Evolutionary conservation across 768 basidiomycete species (phyloP), one percentile per base, ranked within the genome.

Genomic region (Pulveroboletus ravenelii): DNA sequence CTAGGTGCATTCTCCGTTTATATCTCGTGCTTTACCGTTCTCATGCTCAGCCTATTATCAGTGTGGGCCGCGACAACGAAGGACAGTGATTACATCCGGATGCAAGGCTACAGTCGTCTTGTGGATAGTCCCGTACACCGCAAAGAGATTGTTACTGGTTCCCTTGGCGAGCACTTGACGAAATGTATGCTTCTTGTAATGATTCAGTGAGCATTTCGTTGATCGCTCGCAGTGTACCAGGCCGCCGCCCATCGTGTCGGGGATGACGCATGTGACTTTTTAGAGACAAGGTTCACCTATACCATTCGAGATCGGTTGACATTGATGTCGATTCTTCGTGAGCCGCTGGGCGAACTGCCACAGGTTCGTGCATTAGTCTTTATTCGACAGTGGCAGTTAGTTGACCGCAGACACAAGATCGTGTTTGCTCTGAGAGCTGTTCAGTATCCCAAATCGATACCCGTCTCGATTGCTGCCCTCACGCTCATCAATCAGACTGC

Each of bases 41-140:
- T 43, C 42, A 41, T 45, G 18, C 27, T 44, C 45, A 31, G 7
- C 45, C 25, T 42, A 15, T 36, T 29, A 23, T n/a, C 42, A 74
- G 81, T 82, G 3, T 90, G 85, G 84, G 85, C 82, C 20, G 87
- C 87, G 1, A 88, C 85, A 3, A 85, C 81, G 14, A 81, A 69
- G 46, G 71, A 87, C 62, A 50, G 71, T 0, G 78, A 87, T 52
- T 89, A 78, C 50, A 66, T 89, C 41, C 74, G 74, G 18, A 77
- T 81, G 65, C 75, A 84, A 60, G 88, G 88, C 18, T 67, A 87
- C 59, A 82, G 85, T 48, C 72, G 73, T 45, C 64, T 80, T 14
- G 79, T 86, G 5, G 72, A 69, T 56, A 67, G 79, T 42, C 62
- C 71, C 15, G 53, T 61, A 20, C 84, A 90, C 59, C 78, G 87